These are phyloP conservation scores for Corinectria fuckeliana DNA, from an alignment of 2,329 filamentous ascomycete genomes.

Conservation along the genomic window DNA sequence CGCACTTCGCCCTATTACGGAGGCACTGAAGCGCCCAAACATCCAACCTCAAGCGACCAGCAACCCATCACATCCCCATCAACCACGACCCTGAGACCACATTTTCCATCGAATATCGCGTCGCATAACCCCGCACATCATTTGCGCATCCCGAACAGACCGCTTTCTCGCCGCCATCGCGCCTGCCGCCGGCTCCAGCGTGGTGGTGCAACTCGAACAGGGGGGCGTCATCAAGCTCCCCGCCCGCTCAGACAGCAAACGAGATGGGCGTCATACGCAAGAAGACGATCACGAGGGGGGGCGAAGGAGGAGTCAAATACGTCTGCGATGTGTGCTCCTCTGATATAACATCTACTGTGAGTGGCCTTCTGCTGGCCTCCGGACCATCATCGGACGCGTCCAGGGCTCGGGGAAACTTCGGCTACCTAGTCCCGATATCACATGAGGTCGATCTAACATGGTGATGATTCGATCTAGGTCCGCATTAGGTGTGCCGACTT, in stretches of 20 bases:
- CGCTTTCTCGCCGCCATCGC: constrained; percentile 21
- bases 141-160: constrained; percentile 27
- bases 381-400: constrained; percentile 9
- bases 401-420: constrained; percentile 35
- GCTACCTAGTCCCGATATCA: constrained; percentile 17
- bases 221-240: constrained; percentile 38
- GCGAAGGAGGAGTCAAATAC: constrained; percentile 91
- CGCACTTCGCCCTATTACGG: constrained; percentile 17
- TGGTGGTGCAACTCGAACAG: constrained; percentile 28
- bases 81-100: constrained; percentile 32
- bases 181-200: constrained; percentile 23
- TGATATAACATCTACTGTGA: constrained; percentile 94
- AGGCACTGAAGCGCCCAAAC: constrained; percentile 34
- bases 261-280: constrained; percentile 94
- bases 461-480: constrained; percentile 63
- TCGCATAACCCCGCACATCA: constrained; percentile 22
- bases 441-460: constrained; percentile 19
- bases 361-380: constrained; percentile 43
- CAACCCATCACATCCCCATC: constrained; percentile 34
- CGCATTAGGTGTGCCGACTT: constrained; percentile 89
- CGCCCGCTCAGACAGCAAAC: constrained; percentile 35
- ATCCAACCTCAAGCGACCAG: constrained; percentile 34
- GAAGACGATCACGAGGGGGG: constrained; percentile 85
- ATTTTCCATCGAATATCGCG: constrained; percentile 42
- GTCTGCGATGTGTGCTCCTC: constrained; percentile 97